These are phyloP conservation scores for Tanacetum coccineum DNA, from an alignment of 129 eudicot genomes.

Conservation along the genomic window DNA sequence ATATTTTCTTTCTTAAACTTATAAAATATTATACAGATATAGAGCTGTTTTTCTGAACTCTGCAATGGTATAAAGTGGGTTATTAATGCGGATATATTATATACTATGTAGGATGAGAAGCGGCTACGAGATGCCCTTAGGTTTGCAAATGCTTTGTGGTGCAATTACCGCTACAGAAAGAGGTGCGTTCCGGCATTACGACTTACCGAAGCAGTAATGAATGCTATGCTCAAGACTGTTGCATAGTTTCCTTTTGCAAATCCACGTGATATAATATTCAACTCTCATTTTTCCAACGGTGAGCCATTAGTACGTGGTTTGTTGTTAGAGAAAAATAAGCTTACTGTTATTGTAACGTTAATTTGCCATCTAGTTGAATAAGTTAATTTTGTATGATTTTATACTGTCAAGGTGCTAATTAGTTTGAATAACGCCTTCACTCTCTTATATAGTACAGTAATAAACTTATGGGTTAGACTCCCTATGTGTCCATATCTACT, in stretches of 20 bases:
- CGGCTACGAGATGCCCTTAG: conserved; percentile 70
- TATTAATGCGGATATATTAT: too few relatives aligned
- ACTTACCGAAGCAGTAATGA: conserved; percentile 58
- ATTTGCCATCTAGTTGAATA: neutral
- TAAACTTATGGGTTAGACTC: conserved; percentile 15
- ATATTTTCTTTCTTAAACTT: neutral
- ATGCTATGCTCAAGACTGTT: conserved; percentile 61
- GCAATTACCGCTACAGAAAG: conserved; percentile 89
- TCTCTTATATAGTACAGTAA: neutral
- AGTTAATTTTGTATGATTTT: neutral
- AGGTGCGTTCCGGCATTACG: conserved; percentile 98
- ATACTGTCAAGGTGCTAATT: conserved; percentile 2
- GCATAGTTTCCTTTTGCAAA: conserved; percentile 35
- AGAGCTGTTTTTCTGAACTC: too few relatives aligned
- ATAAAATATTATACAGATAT: too few relatives aligned
- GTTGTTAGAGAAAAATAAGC: conserved; percentile 5
- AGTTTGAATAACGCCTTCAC: neutral
- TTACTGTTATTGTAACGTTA: conserved; percentile 18
- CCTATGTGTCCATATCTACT: too few relatives aligned
- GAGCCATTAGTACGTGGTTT: conserved; percentile 11
- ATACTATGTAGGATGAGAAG: conserved; percentile 70
- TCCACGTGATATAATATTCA: conserved; percentile 17
- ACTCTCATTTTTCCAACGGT: conserved; percentile 6
- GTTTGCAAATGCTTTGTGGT: conserved; percentile 94
- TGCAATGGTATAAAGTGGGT: too few relatives aligned